Conservation (phyloP, 2,329 filamentous ascomycete genomes). For the Domatiomyces catenatus region DNA sequence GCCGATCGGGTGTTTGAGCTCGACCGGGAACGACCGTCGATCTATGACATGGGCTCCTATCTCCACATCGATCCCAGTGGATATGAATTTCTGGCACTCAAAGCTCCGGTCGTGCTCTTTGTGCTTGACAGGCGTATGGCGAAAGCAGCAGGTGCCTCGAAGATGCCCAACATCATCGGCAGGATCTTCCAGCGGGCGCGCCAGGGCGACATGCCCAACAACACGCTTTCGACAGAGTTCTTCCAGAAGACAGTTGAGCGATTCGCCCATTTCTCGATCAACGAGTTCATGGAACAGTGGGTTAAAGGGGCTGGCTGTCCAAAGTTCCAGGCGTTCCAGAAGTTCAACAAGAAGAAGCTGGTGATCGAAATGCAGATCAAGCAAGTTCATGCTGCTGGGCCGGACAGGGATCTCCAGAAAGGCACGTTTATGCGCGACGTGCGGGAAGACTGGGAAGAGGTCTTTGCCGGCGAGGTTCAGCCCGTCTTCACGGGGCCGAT, state of each 20-base stretch:
- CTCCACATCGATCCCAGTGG: slow-evolving; percentile 73
- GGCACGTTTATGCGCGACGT: slow-evolving; percentile 69
- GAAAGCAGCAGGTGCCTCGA: slow-evolving; percentile 73
- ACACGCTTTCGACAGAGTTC: slow-evolving; percentile 54
- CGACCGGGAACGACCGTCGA: slow-evolving; percentile 66
- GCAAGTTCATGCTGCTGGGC: slow-evolving; percentile 53
- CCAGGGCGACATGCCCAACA: slow-evolving; percentile 58
- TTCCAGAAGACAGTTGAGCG: slow-evolving; percentile 81
- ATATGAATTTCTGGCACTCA: slow-evolving; percentile 76
- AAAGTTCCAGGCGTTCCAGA: slow-evolving; percentile 67
- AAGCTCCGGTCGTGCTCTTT: slow-evolving; percentile 79
- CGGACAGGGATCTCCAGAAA: slow-evolving; percentile 47
- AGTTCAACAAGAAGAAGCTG: slow-evolving; percentile 95
- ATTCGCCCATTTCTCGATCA: slow-evolving; percentile 69
- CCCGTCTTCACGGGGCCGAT: slow-evolving; percentile 87
- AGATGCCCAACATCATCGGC: slow-evolving; percentile 70
- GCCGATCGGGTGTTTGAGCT: slow-evolving; percentile 68
- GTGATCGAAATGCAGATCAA: slow-evolving; percentile 82
- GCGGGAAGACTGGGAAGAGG: slow-evolving; percentile 57
- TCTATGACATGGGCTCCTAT: slow-evolving; percentile 63
- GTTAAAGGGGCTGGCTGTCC: slow-evolving; percentile 78
- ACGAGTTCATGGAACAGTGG: slow-evolving; percentile 90
- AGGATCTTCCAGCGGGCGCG: slow-evolving; percentile 76
- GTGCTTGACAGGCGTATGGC: slow-evolving; percentile 83
- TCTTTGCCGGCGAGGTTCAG: slow-evolving; percentile 55